Evolutionary conservation across 352 stramenopile species (phyloP).

Genomic region (Phytophthora tentaculata): DNA sequence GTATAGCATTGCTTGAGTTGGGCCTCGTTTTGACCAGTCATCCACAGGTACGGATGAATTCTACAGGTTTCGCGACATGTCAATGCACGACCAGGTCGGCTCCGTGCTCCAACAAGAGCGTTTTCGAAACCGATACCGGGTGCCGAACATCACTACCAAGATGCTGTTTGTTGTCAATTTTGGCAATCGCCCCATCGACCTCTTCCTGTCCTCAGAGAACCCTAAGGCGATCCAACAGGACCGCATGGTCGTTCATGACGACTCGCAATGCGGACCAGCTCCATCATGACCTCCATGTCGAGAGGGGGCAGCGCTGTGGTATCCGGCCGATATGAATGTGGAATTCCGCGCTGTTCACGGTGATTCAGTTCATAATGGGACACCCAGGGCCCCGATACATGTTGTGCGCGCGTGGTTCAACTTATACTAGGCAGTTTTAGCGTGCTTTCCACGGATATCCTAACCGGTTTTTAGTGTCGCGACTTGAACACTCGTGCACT

Average conservation of each 20-base stretch:
- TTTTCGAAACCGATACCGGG: constrained; percentile 1
- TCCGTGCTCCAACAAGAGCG: constrained; percentile 18
- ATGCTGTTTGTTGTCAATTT: constrained; percentile 23
- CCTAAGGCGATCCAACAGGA: background rate
- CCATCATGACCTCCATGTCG: background rate
- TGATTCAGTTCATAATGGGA: background rate
- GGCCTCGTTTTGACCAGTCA: background rate
- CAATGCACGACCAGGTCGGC: no score
- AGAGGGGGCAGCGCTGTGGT: background rate
- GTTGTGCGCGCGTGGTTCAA: no score
- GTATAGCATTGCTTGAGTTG: no score
- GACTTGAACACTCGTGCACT: background rate
- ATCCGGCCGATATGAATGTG: background rate
- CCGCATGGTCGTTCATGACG: constrained; percentile 12
- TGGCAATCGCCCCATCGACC: background rate
- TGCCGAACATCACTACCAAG: constrained; percentile 19
- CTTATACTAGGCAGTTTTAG: background rate
- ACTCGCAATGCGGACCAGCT: background rate
- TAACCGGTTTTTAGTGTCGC: background rate
- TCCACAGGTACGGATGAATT: background rate
- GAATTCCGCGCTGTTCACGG: background rate
- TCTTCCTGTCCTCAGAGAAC: no score
- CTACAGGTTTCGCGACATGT: background rate
- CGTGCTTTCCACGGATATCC: background rate
- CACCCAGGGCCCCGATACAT: background rate